Conservation (phyloP, 768 basidiomycete species). For the Mycena alexandri region DNA sequence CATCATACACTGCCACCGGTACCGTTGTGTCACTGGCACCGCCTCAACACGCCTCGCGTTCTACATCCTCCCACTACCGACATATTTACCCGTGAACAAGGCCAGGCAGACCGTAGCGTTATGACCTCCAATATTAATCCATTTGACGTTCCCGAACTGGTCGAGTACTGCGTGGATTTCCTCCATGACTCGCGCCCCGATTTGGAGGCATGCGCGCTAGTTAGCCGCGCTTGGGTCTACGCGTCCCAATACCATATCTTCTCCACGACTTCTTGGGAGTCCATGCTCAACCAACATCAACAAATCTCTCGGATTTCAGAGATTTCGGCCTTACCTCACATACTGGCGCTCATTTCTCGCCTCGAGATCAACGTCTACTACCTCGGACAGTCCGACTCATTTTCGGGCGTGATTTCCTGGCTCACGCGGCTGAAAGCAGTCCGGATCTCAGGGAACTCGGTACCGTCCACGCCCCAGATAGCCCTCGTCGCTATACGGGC, state of each 20-base stretch:
- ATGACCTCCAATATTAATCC: too few relatives aligned
- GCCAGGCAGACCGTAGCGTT: too few relatives aligned
- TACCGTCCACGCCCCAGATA: background rate
- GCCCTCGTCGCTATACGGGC: background rate
- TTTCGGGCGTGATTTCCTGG: background rate
- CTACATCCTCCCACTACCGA: too few relatives aligned
- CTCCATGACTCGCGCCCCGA: background rate
- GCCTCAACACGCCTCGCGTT: too few relatives aligned
- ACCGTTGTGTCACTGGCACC: too few relatives aligned
- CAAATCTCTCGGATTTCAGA: background rate
- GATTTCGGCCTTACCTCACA: background rate
- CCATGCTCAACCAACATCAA: background rate
- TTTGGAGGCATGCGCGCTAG: background rate
- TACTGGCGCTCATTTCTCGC: background rate
- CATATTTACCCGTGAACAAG: too few relatives aligned
- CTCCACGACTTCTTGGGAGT: background rate
- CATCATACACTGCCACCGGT: too few relatives aligned
- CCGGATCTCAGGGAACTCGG: too few relatives aligned
- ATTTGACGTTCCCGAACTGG: background rate
- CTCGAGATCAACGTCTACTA: slow-evolving; percentile 6
- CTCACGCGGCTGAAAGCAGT: background rate
- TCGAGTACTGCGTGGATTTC: background rate
- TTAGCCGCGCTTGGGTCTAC: background rate
- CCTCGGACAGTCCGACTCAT: background rate
- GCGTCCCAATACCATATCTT: background rate